Base-by-base conservation (phyloP, 208 protist species). In the Leishmania major region DNA sequence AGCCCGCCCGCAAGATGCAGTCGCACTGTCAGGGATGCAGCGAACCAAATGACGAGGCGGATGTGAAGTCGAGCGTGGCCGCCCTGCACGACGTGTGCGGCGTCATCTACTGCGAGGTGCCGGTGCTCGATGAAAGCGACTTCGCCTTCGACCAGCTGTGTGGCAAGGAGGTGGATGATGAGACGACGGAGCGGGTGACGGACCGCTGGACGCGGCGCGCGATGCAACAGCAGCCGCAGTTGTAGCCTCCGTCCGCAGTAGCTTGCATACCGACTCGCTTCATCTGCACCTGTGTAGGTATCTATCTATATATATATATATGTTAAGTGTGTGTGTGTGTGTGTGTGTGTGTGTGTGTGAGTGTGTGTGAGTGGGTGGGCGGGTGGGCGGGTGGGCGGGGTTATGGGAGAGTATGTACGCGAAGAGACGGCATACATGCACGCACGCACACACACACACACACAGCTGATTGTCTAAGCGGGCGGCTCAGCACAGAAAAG, bases 61-160 rank as follows among this genome's bases (percentile, higher is more conserved):
- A 69, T 22, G 77, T 84, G 25, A 25, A 75, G 40, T 51, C 66
- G 17, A 53, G 70, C 22, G 81, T 86, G 15, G 64, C 80, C 1
- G 74, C 70, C 31, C 75, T 89, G 31, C 90, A 90, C 51, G 76
- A 77, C 13, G 75, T 72, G 40, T 77, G 94, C 22, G 92, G 92
- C 75, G 89, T 97, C 28, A 75, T 89, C 37, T 89, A 94, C 81
- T 94, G 90, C 76, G 91, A 94, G 71, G 80, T 97, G 47, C 89
- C 91, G 8, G 43, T 28, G 31, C 35, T 81, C 2, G 94, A 95
- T 81, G 85, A 88, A 59, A 88, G 86, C 69, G 94, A 88, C n/a
- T 95, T 87, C 79, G 31, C 86, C 49, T 97, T 94, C 84, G 83
- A 92, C 51, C 43, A 81, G 62, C 85, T 95, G 25, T 67, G 91